These are phyloP conservation scores for Larix kaempferi DNA, from an alignment of 75 land plant genomes.

Conservation along the genomic window DNA sequence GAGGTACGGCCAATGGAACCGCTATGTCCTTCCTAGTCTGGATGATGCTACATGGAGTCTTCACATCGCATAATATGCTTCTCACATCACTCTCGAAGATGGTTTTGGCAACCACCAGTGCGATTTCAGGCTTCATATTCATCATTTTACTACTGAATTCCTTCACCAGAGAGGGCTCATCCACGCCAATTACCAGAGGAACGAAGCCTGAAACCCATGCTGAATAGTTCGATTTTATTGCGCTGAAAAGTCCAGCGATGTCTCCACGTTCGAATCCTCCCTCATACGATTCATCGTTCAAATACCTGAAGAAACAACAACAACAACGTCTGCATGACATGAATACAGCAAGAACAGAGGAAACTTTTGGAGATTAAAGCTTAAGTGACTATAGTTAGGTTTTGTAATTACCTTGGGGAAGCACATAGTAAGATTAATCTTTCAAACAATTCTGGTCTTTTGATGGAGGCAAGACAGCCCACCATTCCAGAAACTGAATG, in stretches of 20 bases:
- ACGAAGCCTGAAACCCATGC: slow-evolving; percentile 20
- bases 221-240: slow-evolving; percentile 10
- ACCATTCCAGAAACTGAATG: slow-evolving; percentile 80
- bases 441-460: slow-evolving; percentile 55
- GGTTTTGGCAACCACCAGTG: slow-evolving; percentile 11
- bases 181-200: slow-evolving; percentile 6
- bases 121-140: slow-evolving; percentile 18
- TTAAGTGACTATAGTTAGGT: no score
- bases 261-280: slow-evolving; percentile 21
- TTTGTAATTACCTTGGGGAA: slow-evolving; percentile 85
- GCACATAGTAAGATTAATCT: slow-evolving; percentile 55
- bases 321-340: background rate
- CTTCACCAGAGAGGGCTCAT: background rate
- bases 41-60: slow-evolving; percentile 7
- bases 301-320: slow-evolving; percentile 9
- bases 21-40: slow-evolving; percentile 19
- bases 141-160: slow-evolving; percentile 7
- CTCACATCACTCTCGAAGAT: slow-evolving; percentile 19
- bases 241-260: slow-evolving; percentile 6
- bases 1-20: slow-evolving; percentile 13
- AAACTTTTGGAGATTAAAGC: background rate
- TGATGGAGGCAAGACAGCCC: slow-evolving; percentile 67
- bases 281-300: slow-evolving; percentile 13
- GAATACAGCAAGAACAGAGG: background rate
- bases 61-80: slow-evolving; percentile 2